Percentiles rank a stretch among this genome's conserved stretches.
Evolutionary conservation across 148 eudicot species (phyloP).

Genomic region (Rhododendron griersonianum): DNA sequence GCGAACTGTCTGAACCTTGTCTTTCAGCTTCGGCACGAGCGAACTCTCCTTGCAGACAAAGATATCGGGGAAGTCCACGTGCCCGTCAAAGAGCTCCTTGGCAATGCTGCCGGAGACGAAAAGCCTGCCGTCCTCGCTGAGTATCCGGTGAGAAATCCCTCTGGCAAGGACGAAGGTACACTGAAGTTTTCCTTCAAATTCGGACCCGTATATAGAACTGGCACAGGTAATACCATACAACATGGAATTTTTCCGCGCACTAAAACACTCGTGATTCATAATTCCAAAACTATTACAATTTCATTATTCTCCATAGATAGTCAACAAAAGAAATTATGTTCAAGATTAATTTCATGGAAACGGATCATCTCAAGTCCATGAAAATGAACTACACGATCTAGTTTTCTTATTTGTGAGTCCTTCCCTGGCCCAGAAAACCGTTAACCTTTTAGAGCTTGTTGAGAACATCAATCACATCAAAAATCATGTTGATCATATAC

Average conservation of each 20-base stretch:
- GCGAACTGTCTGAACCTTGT: slow-evolving; percentile 14
- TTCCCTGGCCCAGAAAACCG: background rate
- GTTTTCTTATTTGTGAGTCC: background rate
- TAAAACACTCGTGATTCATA: background rate
- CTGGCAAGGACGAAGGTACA: slow-evolving; percentile 6
- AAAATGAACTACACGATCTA: background rate
- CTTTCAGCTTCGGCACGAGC: slow-evolving; percentile 30
- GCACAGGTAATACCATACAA: background rate
- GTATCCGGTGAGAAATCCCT: slow-evolving; percentile 28
- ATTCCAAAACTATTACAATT: background rate
- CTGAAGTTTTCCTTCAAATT: slow-evolving; percentile 22
- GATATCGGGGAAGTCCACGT: slow-evolving; percentile 44
- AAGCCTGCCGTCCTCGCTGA: slow-evolving; percentile 14
- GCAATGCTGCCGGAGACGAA: slow-evolving; percentile 9
- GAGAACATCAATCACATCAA: background rate
- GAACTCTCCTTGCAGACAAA: slow-evolving; percentile 37
- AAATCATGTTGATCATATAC: background rate
- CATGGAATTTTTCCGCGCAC: background rate
- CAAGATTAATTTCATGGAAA: background rate
- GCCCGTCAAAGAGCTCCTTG: slow-evolving; percentile 34
- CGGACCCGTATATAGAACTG: slow-evolving; percentile 4
- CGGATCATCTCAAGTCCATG: background rate
- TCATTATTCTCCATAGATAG: background rate
- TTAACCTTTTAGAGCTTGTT: background rate
- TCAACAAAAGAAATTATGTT: background rate